A percentile compares a stretch with the other conserved stretches of the same genome.
Conservation (phyloP, 108 stramenopile species). For the Cyclotella distinguenda region DNA sequence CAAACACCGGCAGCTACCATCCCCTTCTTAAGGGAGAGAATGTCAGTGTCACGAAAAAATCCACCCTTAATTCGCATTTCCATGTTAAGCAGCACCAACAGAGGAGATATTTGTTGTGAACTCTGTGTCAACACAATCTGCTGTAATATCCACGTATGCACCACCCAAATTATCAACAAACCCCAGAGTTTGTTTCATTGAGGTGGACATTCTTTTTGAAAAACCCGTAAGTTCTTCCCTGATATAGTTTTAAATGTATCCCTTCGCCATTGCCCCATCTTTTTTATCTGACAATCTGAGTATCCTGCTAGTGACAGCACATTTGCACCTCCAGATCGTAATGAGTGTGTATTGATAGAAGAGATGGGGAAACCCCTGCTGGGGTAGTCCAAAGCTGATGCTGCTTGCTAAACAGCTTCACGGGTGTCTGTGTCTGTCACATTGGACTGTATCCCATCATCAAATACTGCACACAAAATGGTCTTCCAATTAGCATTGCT, state of each 20-base stretch:
- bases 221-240: not conserved
- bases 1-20: too few species aligned
- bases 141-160: too few species aligned
- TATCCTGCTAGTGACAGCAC: conserved; percentile 3
- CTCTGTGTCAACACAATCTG: too few species aligned
- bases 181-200: not conserved
- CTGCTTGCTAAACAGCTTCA: not conserved
- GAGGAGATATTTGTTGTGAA: too few species aligned
- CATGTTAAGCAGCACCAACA: too few species aligned
- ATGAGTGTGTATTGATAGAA: conserved; percentile 5
- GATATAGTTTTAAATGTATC: conserved; percentile 2
- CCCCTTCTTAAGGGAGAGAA: too few species aligned
- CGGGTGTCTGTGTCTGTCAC: not conserved
- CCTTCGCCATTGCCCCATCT: conserved; percentile 11
- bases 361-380: not conserved
- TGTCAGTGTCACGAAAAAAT: too few species aligned
- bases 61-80: too few species aligned
- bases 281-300: conserved; percentile 5
- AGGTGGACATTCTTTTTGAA: conserved; percentile 3
- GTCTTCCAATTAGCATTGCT: not conserved
- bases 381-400: not conserved
- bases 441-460: not conserved
- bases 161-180: too few species aligned
- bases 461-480: not conserved
- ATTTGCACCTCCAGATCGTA: conserved; percentile 13